These are phyloP conservation scores for Neonectria magnoliae DNA, from an alignment of 2,329 filamentous ascomycete species.

Conservation along the genomic window DNA sequence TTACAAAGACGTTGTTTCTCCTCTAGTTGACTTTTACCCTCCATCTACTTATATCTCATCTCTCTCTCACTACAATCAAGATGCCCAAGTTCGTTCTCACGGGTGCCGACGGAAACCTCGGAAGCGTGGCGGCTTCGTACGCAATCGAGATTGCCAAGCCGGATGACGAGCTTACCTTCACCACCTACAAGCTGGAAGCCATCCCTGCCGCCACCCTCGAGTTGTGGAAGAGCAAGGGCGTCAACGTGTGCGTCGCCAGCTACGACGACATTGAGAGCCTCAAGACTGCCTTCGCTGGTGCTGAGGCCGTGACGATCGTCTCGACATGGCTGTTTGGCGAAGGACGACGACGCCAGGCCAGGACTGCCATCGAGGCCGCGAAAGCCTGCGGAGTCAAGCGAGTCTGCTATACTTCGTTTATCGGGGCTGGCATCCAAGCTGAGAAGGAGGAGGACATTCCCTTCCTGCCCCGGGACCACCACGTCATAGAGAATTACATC, in stretches of 20 bases:
- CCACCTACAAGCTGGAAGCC: conserved; percentile 36
- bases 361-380: conserved; percentile 35
- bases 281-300: conserved; percentile 35
- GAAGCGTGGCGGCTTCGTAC: conserved; percentile 35
- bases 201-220: conserved; percentile 27
- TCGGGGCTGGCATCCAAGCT: conserved; percentile 36
- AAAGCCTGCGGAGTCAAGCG: conserved; percentile 37
- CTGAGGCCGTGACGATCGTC: conserved; percentile 39
- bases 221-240: conserved; percentile 35
- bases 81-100: conserved; percentile 42
- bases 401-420: conserved; percentile 39
- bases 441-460: conserved; percentile 41
- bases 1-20: background rate
- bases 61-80: background rate
- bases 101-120: conserved; percentile 40
- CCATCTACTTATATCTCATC: background rate
- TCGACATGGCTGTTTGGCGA: conserved; percentile 40
- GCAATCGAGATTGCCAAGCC: conserved; percentile 35
- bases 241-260: conserved; percentile 31
- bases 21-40: background rate
- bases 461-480: conserved; percentile 38
- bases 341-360: conserved; percentile 33
- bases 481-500: conserved; percentile 37
- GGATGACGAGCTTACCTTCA: conserved; percentile 36
- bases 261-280: conserved; percentile 40